A percentile compares a stretch with the other conserved stretches of the same genome.
phyloP scores from a whole-genome alignment of 2,329 filamentous ascomycete species.

The Talaromyces sp. region DNA sequence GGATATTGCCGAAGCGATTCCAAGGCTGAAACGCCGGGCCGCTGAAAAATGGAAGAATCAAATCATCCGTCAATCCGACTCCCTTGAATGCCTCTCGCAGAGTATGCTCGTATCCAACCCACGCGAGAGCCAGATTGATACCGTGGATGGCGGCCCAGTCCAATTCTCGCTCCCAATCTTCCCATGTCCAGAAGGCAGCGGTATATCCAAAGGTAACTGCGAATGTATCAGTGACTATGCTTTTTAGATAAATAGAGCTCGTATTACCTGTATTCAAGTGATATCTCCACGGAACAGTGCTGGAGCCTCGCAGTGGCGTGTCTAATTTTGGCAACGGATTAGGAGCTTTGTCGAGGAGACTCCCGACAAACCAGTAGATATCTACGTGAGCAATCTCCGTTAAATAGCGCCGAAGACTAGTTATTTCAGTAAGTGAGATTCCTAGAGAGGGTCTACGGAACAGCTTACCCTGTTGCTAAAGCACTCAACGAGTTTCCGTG shows the following conservation, averaged over 20 bases:
- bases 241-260: background rate
- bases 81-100: constrained; percentile 46
- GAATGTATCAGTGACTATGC: background rate
- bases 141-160: constrained; percentile 51
- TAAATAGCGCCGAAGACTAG: constrained; percentile 36
- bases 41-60: constrained; percentile 45
- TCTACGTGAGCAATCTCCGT: constrained; percentile 40
- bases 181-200: constrained; percentile 49
- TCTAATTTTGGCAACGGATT: constrained; percentile 25
- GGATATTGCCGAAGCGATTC: constrained; percentile 53
- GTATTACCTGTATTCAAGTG: constrained; percentile 46
- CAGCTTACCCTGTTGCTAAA: constrained; percentile 26
- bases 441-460: background rate
- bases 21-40: constrained; percentile 50
- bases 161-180: constrained; percentile 50
- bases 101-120: constrained; percentile 50
- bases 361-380: constrained; percentile 46
- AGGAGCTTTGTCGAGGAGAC: constrained; percentile 31
- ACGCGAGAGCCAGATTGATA: constrained; percentile 49
- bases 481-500: constrained; percentile 30
- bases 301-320: constrained; percentile 34
- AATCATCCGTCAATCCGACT: constrained; percentile 39
- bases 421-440: background rate
- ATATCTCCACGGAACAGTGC: constrained; percentile 44
- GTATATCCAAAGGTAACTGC: constrained; percentile 51